These are phyloP conservation scores for Xylaria acuta DNA, from an alignment of 495 filamentous ascomycete genomes.

Conservation along the genomic window DNA sequence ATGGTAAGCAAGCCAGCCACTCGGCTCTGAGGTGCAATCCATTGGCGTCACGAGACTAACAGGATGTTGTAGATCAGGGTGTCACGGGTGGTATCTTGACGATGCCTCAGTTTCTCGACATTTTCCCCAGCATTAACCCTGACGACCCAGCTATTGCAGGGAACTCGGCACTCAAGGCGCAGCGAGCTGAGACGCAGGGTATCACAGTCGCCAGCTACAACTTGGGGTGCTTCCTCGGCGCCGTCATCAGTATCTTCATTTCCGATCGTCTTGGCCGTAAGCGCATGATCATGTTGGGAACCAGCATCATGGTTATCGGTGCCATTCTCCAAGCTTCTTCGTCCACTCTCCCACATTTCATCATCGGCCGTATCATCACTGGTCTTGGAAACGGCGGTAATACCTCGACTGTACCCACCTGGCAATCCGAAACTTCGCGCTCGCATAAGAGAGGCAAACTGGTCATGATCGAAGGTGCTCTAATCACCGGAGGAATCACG, in stretches of 20 bases:
- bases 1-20: slow-evolving; percentile 39
- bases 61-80: slow-evolving; percentile 50
- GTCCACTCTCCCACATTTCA: slow-evolving; percentile 65
- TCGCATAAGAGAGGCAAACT: slow-evolving; percentile 75
- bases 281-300: slow-evolving; percentile 72
- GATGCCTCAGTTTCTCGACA: slow-evolving; percentile 57
- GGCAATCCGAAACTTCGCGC: slow-evolving; percentile 81
- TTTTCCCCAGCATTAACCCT: slow-evolving; percentile 64
- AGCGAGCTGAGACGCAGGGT: slow-evolving; percentile 64
- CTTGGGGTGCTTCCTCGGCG: slow-evolving; percentile 76
- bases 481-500: slow-evolving; percentile 75
- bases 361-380: slow-evolving; percentile 69
- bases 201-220: slow-evolving; percentile 71
- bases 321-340: slow-evolving; percentile 69
- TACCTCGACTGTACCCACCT: slow-evolving; percentile 69
- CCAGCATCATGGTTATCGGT: slow-evolving; percentile 73
- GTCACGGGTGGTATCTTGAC: slow-evolving; percentile 67
- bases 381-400: slow-evolving; percentile 72
- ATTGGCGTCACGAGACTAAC: slow-evolving; percentile 23
- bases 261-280: slow-evolving; percentile 74
- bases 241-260: slow-evolving; percentile 71
- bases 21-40: not conserved
- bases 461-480: slow-evolving; percentile 78
- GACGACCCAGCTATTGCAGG: slow-evolving; percentile 37
- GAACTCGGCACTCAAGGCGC: slow-evolving; percentile 36